phyloP scores from a whole-genome alignment of 768 basidiomycete genomes.

The Leccinum barrowsii region DNA sequence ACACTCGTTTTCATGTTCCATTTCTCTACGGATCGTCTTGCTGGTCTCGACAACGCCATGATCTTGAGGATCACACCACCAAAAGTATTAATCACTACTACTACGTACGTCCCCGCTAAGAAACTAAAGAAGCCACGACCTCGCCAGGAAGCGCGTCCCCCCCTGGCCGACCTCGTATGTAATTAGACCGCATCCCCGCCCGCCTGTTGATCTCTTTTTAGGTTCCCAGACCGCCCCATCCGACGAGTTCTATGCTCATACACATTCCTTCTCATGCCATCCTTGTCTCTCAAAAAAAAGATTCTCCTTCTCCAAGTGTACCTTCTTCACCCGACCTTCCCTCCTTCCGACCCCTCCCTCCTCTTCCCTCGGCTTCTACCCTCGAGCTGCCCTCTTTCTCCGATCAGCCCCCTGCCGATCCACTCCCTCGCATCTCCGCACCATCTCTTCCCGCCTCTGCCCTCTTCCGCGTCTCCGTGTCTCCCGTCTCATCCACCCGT shows the following conservation, averaged over 20 bases:
- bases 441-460: slow-evolving; percentile 16
- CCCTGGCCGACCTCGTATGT: slow-evolving; percentile 33
- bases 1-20: slow-evolving; percentile 27
- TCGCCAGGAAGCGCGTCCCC: slow-evolving; percentile 23
- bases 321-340: slow-evolving; percentile 9
- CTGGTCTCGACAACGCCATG: slow-evolving; percentile 39
- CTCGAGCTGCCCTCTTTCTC: slow-evolving; percentile 39
- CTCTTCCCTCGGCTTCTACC: slow-evolving; percentile 35
- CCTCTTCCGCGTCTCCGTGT: slow-evolving; percentile 14
- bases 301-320: slow-evolving; percentile 12
- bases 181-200: slow-evolving; percentile 6
- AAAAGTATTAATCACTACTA: slow-evolving; percentile 29
- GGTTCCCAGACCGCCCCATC: slow-evolving; percentile 10
- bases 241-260: slow-evolving; percentile 17
- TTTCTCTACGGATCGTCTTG: slow-evolving; percentile 39
- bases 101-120: slow-evolving; percentile 19
- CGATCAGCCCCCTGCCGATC: slow-evolving; percentile 15
- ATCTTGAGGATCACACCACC: slow-evolving; percentile 33
- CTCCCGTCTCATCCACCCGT: slow-evolving; percentile 15
- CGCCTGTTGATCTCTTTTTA: slow-evolving; percentile 15
- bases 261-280: slow-evolving; percentile 4
- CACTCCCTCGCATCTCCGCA: slow-evolving; percentile 1
- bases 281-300: slow-evolving; percentile 2
- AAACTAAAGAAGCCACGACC: slow-evolving; percentile 22
- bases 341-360: slow-evolving; percentile 32